These are phyloP conservation scores for Plectranthus barbatus DNA, from an alignment of 257 asterid species.

Conservation along the genomic window DNA sequence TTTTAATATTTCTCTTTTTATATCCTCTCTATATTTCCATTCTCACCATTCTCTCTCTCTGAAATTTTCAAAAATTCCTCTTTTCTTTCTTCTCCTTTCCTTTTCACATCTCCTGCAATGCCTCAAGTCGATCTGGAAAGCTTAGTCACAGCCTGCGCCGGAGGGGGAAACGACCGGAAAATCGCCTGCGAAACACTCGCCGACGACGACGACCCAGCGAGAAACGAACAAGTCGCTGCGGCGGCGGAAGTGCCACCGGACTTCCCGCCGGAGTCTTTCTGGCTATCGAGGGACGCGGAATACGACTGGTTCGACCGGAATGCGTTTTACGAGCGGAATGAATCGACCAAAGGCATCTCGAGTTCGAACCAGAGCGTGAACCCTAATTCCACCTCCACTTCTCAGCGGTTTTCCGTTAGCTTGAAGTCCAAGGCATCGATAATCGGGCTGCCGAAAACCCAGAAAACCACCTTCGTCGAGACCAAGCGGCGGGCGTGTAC, in stretches of 20 bases:
- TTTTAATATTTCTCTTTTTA: not conserved
- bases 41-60: not conserved
- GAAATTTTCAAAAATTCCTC: not conserved
- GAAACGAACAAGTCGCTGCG: constrained; percentile 7
- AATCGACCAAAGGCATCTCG: constrained; percentile 51
- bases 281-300: constrained; percentile 83
- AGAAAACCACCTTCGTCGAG: constrained; percentile 39
- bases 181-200: constrained; percentile 41
- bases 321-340: constrained; percentile 73
- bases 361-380: constrained; percentile 17
- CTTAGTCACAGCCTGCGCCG: constrained; percentile 43
- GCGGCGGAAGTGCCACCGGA: constrained; percentile 29
- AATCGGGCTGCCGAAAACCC: constrained; percentile 69
- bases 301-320: constrained; percentile 84
- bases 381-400: constrained; percentile 23
- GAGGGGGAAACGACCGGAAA: constrained; percentile 40
- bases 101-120: constrained; percentile 16
- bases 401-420: constrained; percentile 46
- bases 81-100: not conserved
- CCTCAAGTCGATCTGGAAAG: constrained; percentile 57
- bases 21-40: not conserved
- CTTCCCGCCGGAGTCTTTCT: constrained; percentile 80
- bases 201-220: constrained; percentile 17
- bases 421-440: constrained; percentile 58
- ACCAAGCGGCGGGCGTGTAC: constrained; percentile 29